Base-by-base conservation (phyloP, 306 rosid species). In the Arachis stenosperma region DNA sequence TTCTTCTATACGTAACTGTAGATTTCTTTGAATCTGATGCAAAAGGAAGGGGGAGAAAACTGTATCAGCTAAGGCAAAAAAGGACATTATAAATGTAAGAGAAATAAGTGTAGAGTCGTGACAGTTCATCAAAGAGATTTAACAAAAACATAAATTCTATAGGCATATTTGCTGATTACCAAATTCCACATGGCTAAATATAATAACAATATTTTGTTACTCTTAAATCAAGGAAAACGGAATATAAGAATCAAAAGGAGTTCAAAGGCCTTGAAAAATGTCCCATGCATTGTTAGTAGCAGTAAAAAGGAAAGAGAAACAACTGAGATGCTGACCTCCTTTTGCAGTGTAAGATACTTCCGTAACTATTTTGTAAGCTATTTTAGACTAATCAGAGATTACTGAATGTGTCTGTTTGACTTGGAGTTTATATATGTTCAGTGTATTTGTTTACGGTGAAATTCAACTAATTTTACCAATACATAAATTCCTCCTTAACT, bases 1-100 rank as follows among this genome's bases (percentile, higher is more conserved):
- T 75, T 95, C 99, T 88, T 95, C 99, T 76, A 95, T 91, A 69
- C 99, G 87, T 83, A 95, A 65, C 84, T 95, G 99, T 69, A 95
- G 86, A 83, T 86, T 95, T 83, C 99, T 86, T 88, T 95, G 99
- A 75, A 81, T 85, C 82, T 82, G 51, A 74, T 42, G 51, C 37
- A 66, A 50, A 70, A 9, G 78, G 67, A 29, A 61, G 43, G 14
- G 2, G 47, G 64, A 48, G 67, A 62, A 52, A 54, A 67, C 8
- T 40, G 47, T 59, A 52, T 76, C 58, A 76, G 77, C 62, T 14
- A 43, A 57, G 11, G 42, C 36, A 33, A 54, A 68, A 30, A 22
- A 22, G 27, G 75, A 53, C 57, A 33, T 7, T 43, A 61, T 40
- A 53, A 37, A 5, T 37, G 54, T 67, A 61, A 74, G 54, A 74